Base-by-base conservation (phyloP, 2,329 filamentous ascomycete genomes). In the Ophiosphaerella herpotricha region DNA sequence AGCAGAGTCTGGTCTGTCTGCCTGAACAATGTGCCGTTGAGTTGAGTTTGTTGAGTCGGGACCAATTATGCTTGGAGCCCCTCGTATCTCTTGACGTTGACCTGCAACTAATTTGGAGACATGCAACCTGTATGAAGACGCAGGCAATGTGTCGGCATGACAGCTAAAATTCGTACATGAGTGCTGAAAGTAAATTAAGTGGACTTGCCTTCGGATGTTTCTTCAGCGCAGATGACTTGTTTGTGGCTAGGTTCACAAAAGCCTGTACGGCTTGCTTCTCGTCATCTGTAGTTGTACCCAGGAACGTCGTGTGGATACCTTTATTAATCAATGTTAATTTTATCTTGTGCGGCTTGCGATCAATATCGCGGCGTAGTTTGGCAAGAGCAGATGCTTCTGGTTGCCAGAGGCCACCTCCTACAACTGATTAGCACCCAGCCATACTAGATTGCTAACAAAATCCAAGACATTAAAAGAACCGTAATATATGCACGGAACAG, bases 351-450 rank as follows among this genome's bases (percentile, higher is more conserved):
- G 91, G 87, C 52, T 86, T 83, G 61, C 82, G 81, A 74, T 96
- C 89, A 67, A 97, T 88, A 67, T 87, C 88, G 29, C 81, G 80
- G 50, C 92, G 84, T 70, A 96, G 76, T 55, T 81, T 80, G 32
- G 81, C 81, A 12, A 94, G 76, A n/a, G 85, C 78, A 4, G 77
- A 75, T 1, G 83, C 82, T 44, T 91, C 88, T 2, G 90, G 90
- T 63, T 87, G 83, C 90, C 90, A 96, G 13, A 95, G 76, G 1
- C 92, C 91, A 39, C 90, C 90, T 50, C 89, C 84, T 86, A 58
- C 12, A 16, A n/a, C 37, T 26, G 37, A 57, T 71, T 39, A 71
- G 65, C 57, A 46, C 34, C 23, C 16, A 26, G 21, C 29, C 12
- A 33, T 26, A 12, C n/a, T 4, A 12, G 16, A 21, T 4, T 9